Evolutionary conservation across 306 rosid species (phyloP), one percentile per base, ranked within the genome.

Genomic region (Argentina anserina): DNA sequence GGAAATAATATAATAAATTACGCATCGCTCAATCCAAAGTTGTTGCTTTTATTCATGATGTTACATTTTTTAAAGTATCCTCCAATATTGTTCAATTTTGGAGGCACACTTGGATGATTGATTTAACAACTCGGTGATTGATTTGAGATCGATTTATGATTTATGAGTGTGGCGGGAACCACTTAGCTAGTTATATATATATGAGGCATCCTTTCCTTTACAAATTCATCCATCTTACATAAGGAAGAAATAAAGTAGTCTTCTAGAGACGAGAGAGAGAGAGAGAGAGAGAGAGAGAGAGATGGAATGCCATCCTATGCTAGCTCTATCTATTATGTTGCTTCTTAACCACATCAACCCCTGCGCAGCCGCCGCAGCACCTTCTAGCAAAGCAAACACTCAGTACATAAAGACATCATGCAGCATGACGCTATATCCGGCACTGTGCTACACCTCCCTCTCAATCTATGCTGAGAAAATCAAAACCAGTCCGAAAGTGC

Each of bases 361-460:
- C 52, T 14, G 40, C 52, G 69, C 59, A 55, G 75, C 76, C 67
- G 33, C 34, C 10, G 60, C 14, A 15, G 17, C 62, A 36, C 18
- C 31, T 36, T 25, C 45, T 10, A 31, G 20, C 52, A 59, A 60
- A 74, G 43, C 46, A 45, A 40, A 69, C 62, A 69, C 77, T 11
- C 47, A 76, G 26, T 84, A 72, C 69, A 73, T 84, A 41, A 84
- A 56, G 70, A 75, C 64, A 43, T 79, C 86, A 7, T 84, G 88
- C 62, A 71, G 59, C 7, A 23, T 72, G 73, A 84, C 87, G 12
- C 45, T 13, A 23, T 84, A 77, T 68, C 87, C 82, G 0, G 65
- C 42, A 6, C 46, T 84, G 23, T 84, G 87, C 76, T 84, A 65
- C 81, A 63, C 15, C 14, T 75, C 83, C 7, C 85, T 84, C 58